Percentiles rank a stretch among this genome's conserved stretches.
Conservation (phyloP, 169 alveolate genomes). For the Plasmodium coatneyi region DNA sequence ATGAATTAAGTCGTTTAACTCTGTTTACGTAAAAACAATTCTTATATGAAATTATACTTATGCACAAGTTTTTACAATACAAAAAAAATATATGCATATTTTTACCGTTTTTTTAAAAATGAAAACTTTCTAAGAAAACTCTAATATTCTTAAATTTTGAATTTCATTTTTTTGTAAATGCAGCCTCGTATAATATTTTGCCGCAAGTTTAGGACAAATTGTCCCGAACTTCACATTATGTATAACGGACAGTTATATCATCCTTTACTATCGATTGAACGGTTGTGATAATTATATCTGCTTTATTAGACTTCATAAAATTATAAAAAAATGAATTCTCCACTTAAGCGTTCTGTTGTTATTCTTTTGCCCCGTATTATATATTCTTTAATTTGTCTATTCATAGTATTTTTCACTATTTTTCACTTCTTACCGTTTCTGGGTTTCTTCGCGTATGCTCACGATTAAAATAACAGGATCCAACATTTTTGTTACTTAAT, state of each 20-base stretch:
- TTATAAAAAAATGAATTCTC: background rate
- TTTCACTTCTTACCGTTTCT: background rate
- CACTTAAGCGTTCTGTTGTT: background rate
- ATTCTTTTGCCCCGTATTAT: background rate
- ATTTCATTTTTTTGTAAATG: background rate
- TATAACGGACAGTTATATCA: background rate
- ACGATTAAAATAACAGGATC: background rate
- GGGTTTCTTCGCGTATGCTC: background rate
- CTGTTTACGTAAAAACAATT: constrained; percentile 12
- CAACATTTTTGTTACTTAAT: background rate
- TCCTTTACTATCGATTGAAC: background rate
- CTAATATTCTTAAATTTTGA: constrained; percentile 16
- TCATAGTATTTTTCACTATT: background rate
- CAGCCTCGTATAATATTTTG: background rate
- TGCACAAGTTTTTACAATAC: constrained; percentile 5
- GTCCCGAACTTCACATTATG: background rate
- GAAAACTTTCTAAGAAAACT: constrained; percentile 18
- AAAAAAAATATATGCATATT: constrained; percentile 4
- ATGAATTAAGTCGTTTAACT: constrained; percentile 5
- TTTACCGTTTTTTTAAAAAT: constrained; percentile 14
- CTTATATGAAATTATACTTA: constrained; percentile 10
- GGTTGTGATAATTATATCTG: background rate
- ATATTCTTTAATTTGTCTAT: background rate
- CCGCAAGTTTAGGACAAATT: background rate
- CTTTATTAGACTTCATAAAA: background rate